Evolutionary conservation across 768 basidiomycete species (phyloP).

Genomic region (Lentinula aciculospora): DNA sequence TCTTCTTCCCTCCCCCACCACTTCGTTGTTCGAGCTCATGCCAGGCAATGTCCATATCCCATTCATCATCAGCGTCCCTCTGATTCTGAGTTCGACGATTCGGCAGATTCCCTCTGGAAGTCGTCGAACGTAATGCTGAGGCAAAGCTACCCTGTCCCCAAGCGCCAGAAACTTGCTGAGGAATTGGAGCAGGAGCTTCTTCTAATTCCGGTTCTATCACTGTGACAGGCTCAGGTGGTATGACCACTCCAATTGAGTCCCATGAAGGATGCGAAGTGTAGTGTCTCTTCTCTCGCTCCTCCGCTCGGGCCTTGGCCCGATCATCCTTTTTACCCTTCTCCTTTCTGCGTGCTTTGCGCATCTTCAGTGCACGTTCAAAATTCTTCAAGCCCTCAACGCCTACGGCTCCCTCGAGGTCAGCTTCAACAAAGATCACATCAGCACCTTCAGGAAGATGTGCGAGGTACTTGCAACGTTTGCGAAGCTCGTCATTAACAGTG

Average conservation of each 20-base stretch:
- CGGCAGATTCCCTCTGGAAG: conserved; percentile 13
- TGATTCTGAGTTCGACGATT: conserved; percentile 20
- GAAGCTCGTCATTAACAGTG: conserved; percentile 87
- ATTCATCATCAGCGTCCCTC: conserved; percentile 50
- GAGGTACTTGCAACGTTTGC: conserved; percentile 94
- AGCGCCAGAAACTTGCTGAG: conserved; percentile 38
- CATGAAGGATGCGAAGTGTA: conserved; percentile 9
- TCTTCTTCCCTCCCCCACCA: conserved; percentile 44
- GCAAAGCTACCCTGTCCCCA: conserved; percentile 85
- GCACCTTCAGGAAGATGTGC: conserved; percentile 87
- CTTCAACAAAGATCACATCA: conserved; percentile 92
- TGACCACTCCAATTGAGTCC: conserved; percentile 3
- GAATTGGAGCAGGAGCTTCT: conserved; percentile 14
- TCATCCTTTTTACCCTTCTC: conserved; percentile 88
- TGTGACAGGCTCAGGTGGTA: background rate
- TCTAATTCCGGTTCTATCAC: conserved; percentile 16
- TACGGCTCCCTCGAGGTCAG: conserved; percentile 75
- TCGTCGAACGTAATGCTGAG: conserved; percentile 44
- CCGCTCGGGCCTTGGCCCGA: conserved; percentile 70
- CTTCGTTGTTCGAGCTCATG: conserved; percentile 67
- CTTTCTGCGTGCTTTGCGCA: conserved; percentile 65
- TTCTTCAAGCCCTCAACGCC: conserved; percentile 69
- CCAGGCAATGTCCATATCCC: conserved; percentile 77
- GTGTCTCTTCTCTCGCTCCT: conserved; percentile 54
- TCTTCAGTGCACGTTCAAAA: conserved; percentile 79